Evolutionary conservation across 2,329 filamentous ascomycete species (phyloP).

Genomic region (Stylonectria norvegica): DNA sequence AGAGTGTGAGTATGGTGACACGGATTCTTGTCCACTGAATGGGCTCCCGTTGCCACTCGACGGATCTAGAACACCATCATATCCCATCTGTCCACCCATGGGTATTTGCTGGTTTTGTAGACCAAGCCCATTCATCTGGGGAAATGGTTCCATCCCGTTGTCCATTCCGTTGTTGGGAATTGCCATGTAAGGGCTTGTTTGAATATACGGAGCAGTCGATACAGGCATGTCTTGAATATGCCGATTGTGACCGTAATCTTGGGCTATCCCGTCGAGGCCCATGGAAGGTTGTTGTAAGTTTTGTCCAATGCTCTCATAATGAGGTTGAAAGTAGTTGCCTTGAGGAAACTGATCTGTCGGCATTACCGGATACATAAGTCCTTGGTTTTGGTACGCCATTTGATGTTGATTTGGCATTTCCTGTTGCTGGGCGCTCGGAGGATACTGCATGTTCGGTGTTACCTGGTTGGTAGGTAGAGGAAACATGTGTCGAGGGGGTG

Average conservation of each 20-base stretch:
- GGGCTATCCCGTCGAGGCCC: slow-evolving; percentile 25
- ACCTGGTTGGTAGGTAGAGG: slow-evolving; percentile 26
- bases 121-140: slow-evolving; percentile 31
- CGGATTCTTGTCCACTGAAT: slow-evolving; percentile 35
- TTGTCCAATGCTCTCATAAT: slow-evolving; percentile 28
- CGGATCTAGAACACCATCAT: slow-evolving; percentile 31
- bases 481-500: slow-evolving; percentile 38
- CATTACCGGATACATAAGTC: slow-evolving; percentile 27
- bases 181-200: slow-evolving; percentile 22
- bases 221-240: slow-evolving; percentile 26
- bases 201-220: slow-evolving; percentile 23
- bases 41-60: slow-evolving; percentile 34
- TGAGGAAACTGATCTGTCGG: slow-evolving; percentile 22
- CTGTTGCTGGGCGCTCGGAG: slow-evolving; percentile 17
- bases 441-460: slow-evolving; percentile 18
- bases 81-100: slow-evolving; percentile 29
- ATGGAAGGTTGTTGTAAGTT: slow-evolving; percentile 23
- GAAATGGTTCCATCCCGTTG: slow-evolving; percentile 31
- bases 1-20: slow-evolving; percentile 34
- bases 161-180: slow-evolving; percentile 28
- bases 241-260: slow-evolving; percentile 20
- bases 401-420: slow-evolving; percentile 18
- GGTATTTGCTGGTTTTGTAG: slow-evolving; percentile 27
- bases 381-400: slow-evolving; percentile 15
- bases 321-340: slow-evolving; percentile 22